Evolutionary conservation across 495 filamentous ascomycete genomes (phyloP).

Genomic region (Penicillium chermesinum): DNA sequence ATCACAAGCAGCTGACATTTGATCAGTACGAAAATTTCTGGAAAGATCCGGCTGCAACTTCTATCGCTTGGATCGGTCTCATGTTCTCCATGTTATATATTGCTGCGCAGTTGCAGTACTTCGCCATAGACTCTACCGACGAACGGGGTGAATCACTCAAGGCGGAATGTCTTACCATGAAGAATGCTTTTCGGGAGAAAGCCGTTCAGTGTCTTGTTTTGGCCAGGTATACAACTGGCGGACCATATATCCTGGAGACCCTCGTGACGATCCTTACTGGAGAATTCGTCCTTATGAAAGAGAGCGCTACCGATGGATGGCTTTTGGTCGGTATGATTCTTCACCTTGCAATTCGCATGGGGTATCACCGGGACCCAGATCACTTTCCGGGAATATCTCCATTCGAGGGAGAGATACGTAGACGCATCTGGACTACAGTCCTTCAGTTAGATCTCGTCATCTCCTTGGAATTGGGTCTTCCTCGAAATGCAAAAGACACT

Average conservation of each 20-base stretch:
- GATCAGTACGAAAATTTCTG: slow-evolving; percentile 31
- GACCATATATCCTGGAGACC: slow-evolving; percentile 25
- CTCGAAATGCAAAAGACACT: slow-evolving; percentile 24
- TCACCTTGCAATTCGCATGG: slow-evolving; percentile 39
- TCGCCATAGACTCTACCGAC: neutral
- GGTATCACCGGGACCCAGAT: slow-evolving; percentile 44
- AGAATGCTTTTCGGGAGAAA: slow-evolving; percentile 15
- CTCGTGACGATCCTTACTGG: slow-evolving; percentile 17
- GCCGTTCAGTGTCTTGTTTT: slow-evolving; percentile 25
- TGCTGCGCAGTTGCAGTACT: neutral
- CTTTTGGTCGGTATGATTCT: slow-evolving; percentile 1
- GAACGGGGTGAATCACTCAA: neutral
- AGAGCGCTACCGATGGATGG: neutral
- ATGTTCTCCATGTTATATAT: slow-evolving; percentile 1
- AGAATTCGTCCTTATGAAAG: neutral
- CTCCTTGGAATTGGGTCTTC: slow-evolving; percentile 37
- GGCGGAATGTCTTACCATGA: neutral
- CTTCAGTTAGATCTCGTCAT: slow-evolving; percentile 46
- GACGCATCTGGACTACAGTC: slow-evolving; percentile 49
- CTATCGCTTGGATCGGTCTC: slow-evolving; percentile 8
- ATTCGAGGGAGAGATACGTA: slow-evolving; percentile 52
- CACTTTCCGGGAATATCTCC: slow-evolving; percentile 42
- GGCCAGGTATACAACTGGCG: slow-evolving; percentile 24
- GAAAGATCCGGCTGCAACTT: slow-evolving; percentile 13
- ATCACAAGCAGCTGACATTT: neutral